Base-by-base conservation (phyloP, 371 early-diverging fungal genomes). In the Saksenaea oblongispora region DNA sequence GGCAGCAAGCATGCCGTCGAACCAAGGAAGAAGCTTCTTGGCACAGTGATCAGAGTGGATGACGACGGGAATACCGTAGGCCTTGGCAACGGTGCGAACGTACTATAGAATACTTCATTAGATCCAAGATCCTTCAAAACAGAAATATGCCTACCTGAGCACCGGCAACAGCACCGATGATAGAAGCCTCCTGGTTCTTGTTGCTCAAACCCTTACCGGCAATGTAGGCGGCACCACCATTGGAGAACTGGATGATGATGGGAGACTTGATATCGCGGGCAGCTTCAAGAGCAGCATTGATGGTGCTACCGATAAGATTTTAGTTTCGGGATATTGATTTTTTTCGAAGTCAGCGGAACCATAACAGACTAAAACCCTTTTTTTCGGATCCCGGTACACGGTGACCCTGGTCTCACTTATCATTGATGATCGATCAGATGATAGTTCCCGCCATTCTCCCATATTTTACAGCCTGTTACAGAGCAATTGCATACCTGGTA, bases 11-110 rank as follows among this genome's bases (percentile, higher is more conserved):
- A 95, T 95, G 63, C 91, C 95, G 68, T 95, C 95, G 76, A 95
- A 93, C 95, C 95, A 95, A 34, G 93, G 93, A 56, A 95, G 83
- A 61, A 95, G 90, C 86, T 94, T 93, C 84, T 91, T 91, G 76
- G 94, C 95, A 83, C 95, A 95, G 87, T 95, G 95, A 74, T 95
- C 95, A 69, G 92, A 90, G 89, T 95, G 95, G 64, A 94, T 67
- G 41, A 91, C 76, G 55, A 95, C 94, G 59, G 95, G 95, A 64
- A 95, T 84, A 63, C 95, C 95, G 64, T 95, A 95, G 56, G 90
- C 87, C 77, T 88, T 89, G 69, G 95, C 94, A 57, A 95, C 92
- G 27, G 81, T 58, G 56, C 95, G 91, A 58, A 93, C 87, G 70
- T 93, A 91, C 75, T 75, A 24, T 24, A 44, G n/a, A 24, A 18